Conservation (phyloP, 352 stramenopile species). For the Pythium utonaiense region DNA sequence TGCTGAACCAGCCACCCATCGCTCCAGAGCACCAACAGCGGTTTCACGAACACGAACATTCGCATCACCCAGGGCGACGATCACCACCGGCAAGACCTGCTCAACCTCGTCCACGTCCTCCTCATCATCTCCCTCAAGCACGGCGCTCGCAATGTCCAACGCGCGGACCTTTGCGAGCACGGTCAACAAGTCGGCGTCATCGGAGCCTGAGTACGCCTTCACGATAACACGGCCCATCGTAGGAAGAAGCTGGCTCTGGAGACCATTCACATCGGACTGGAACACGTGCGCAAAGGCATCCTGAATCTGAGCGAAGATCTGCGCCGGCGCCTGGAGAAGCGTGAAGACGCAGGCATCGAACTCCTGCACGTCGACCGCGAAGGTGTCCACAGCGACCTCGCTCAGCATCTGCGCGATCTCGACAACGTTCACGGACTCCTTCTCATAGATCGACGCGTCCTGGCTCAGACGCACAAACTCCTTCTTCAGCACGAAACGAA, state of each 20-base stretch:
- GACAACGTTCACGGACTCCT: conserved; percentile 10
- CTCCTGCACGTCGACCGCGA: conserved; percentile 40
- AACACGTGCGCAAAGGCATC: conserved; percentile 50
- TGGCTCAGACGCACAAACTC: conserved; percentile 58
- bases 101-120: conserved; percentile 36
- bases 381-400: conserved; percentile 32
- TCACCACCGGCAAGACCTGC: conserved; percentile 51
- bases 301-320: conserved; percentile 68
- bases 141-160: conserved; percentile 63
- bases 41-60: conserved; percentile 52
- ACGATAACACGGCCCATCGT: conserved; percentile 57
- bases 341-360: conserved; percentile 66
- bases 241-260: conserved; percentile 53
- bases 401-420: conserved; percentile 51
- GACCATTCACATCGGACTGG: conserved; percentile 23
- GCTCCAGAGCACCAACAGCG: conserved; percentile 55
- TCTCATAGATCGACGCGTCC: conserved; percentile 16
- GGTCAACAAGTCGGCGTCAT: conserved; percentile 34
- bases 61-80: conserved; percentile 58
- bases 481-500: conserved; percentile 61
- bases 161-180: conserved; percentile 57
- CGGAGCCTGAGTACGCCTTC: conserved; percentile 15
- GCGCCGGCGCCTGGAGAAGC: conserved; percentile 54
- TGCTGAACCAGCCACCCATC: conserved; percentile 28
- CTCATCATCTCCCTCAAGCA: conserved; percentile 48